Percentiles rank a stretch among this genome's conserved stretches.
Conservation (phyloP, 176 grass and related monocot genomes). For the Ampelocalamus luodianensis region DNA sequence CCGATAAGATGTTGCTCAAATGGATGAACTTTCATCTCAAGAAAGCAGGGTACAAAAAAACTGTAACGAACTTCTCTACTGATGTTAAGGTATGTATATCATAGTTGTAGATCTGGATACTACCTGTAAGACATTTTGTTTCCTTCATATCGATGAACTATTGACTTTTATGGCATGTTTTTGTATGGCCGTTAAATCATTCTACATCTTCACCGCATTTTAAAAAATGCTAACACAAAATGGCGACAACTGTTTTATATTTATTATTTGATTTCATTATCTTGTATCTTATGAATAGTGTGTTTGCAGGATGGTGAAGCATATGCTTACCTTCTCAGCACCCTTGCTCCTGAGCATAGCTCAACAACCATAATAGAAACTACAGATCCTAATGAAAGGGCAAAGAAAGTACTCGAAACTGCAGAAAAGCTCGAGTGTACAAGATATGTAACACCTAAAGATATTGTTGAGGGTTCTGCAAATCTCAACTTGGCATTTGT, state of each 20-base stretch:
- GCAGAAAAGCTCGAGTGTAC: slow-evolving; percentile 92
- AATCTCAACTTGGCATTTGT: slow-evolving; percentile 99
- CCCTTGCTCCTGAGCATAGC: slow-evolving; percentile 88
- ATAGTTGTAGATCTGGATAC: background rate
- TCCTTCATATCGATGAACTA: background rate
- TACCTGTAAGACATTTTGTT: background rate
- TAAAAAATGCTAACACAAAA: background rate
- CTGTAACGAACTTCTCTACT: slow-evolving; percentile 93
- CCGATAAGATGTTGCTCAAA: slow-evolving; percentile 98
- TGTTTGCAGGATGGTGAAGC: slow-evolving; percentile 88
- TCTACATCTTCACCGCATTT: background rate
- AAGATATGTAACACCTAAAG: slow-evolving; percentile 86
- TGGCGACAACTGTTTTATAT: background rate
- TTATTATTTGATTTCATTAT: slow-evolving; percentile 21
- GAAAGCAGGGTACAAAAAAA: slow-evolving; percentile 97
- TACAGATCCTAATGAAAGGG: slow-evolving; percentile 90
- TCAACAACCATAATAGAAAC: slow-evolving; percentile 63
- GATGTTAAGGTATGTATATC: slow-evolving; percentile 80
- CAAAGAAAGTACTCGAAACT: slow-evolving; percentile 88
- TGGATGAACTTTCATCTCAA: slow-evolving; percentile 99
- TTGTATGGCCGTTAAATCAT: slow-evolving; percentile 12
- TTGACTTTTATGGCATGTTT: background rate
- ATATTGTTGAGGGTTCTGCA: slow-evolving; percentile 94
- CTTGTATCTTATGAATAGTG: slow-evolving; percentile 29
- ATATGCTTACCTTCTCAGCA: slow-evolving; percentile 89